phyloP scores from a whole-genome alignment of 305 asterid species.

The Rubia tinctorum region DNA sequence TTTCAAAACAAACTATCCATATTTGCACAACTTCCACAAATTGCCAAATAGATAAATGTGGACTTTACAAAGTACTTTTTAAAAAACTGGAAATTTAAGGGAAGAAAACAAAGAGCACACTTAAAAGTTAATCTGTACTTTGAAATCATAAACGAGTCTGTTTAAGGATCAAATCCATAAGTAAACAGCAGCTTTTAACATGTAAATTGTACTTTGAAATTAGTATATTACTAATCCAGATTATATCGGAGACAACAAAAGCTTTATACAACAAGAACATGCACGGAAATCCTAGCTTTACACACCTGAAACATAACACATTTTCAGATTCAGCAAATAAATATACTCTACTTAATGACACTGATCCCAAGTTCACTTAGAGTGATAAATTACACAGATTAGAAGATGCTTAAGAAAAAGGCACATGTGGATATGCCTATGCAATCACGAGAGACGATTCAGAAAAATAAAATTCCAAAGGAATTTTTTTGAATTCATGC shows the following conservation, averaged over 20 bases:
- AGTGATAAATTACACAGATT: constrained; percentile 19
- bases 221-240: background rate
- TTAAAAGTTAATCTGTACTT: constrained; percentile 50
- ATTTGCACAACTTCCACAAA: too few species aligned
- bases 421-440: constrained; percentile 13
- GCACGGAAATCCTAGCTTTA: constrained; percentile 33
- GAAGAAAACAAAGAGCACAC: constrained; percentile 23
- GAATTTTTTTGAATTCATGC: too few species aligned
- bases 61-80: background rate
- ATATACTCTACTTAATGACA: constrained; percentile 8
- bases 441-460: constrained; percentile 12
- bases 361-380: constrained; percentile 54
- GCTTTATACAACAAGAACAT: constrained; percentile 22
- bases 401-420: constrained; percentile 7
- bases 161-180: constrained; percentile 3
- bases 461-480: background rate
- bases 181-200: constrained; percentile 14
- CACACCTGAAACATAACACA: background rate
- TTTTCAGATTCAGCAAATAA: constrained; percentile 18
- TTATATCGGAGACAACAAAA: constrained; percentile 25
- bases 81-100: constrained; percentile 14
- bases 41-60: too few species aligned
- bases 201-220: background rate
- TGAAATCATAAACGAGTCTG: constrained; percentile 4
- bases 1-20: too few species aligned